Percentiles rank a stretch among this genome's conserved stretches.
Conservation (phyloP, 371 early-diverging fungal genomes). For the Mortierella sp. region DNA sequence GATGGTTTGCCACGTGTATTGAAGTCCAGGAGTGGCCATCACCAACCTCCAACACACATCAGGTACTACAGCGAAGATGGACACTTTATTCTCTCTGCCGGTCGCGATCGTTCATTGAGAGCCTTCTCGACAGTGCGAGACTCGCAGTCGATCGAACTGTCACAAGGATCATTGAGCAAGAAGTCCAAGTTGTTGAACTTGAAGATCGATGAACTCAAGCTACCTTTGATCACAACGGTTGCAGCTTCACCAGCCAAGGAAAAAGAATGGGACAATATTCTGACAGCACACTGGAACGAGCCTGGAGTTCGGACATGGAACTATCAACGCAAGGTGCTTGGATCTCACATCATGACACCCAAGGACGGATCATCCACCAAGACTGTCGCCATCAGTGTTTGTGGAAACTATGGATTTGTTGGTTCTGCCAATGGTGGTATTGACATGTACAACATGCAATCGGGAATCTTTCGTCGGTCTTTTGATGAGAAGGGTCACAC, state of each 20-base stretch:
- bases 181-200: too few relatives aligned
- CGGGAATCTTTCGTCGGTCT: slow-evolving; percentile 79
- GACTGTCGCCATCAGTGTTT: slow-evolving; percentile 81
- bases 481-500: slow-evolving; percentile 78
- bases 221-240: slow-evolving; percentile 77
- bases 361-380: slow-evolving; percentile 74
- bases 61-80: too few relatives aligned
- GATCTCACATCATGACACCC: slow-evolving; percentile 71
- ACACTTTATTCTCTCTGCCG: too few relatives aligned
- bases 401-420: slow-evolving; percentile 93
- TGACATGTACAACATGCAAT: slow-evolving; percentile 96
- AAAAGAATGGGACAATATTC: slow-evolving; percentile 90
- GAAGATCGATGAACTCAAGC: too few relatives aligned
- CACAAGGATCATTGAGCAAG: too few relatives aligned
- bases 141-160: too few relatives aligned
- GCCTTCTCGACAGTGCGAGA: too few relatives aligned
- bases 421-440: slow-evolving; percentile 83
- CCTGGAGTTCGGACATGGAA: slow-evolving; percentile 85
- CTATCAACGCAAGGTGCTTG: slow-evolving; percentile 78
- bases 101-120: too few relatives aligned
- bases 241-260: slow-evolving; percentile 71
- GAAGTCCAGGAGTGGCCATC: too few relatives aligned
- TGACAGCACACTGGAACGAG: slow-evolving; percentile 86
- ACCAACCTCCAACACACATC: too few relatives aligned
- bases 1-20: too few relatives aligned